Conservation (phyloP, 805 yeast species). For the Metschnikowia shivogae region DNA sequence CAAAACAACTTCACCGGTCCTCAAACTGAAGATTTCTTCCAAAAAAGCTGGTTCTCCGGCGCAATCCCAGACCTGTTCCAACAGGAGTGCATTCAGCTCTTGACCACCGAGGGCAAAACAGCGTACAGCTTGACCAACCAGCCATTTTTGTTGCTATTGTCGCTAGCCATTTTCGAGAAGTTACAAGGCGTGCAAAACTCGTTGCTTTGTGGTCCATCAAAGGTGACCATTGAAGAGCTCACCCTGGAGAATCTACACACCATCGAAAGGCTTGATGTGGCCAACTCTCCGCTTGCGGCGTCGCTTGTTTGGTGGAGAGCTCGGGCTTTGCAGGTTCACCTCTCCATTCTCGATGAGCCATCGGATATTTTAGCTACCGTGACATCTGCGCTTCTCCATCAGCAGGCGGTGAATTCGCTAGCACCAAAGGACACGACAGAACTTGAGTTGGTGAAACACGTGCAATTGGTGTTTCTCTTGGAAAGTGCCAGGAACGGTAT, state of each 20-base stretch:
- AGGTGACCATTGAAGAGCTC: constrained; percentile 25
- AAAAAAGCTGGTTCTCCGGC: constrained; percentile 26
- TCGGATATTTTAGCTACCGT: constrained; percentile 46
- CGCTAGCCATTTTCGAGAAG: constrained; percentile 31
- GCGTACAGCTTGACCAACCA: constrained; percentile 53
- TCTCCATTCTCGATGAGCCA: constrained; percentile 60
- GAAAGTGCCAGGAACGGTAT: constrained; percentile 66
- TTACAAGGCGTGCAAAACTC: constrained; percentile 45
- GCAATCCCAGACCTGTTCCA: constrained; percentile 20
- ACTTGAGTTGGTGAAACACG: constrained; percentile 26
- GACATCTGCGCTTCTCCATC: constrained; percentile 37
- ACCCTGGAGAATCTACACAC: constrained; percentile 14
- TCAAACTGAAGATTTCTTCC: constrained; percentile 38
- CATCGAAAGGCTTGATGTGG: constrained; percentile 6
- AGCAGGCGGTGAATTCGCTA: constrained; percentile 25
- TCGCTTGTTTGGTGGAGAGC: constrained; percentile 72
- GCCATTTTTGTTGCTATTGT: constrained; percentile 31
- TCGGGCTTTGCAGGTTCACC: constrained; percentile 61
- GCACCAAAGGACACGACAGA: constrained; percentile 29
- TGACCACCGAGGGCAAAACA: constrained; percentile 62
- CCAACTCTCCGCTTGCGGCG: constrained; percentile 38
- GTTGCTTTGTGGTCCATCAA: constrained; percentile 30
- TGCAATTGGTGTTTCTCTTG: constrained; percentile 50
- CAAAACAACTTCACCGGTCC: constrained; percentile 88
- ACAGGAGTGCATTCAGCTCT: constrained; percentile 33